phyloP scores from a whole-genome alignment of 148 eudicot species.

The Chenopodium album region DNA sequence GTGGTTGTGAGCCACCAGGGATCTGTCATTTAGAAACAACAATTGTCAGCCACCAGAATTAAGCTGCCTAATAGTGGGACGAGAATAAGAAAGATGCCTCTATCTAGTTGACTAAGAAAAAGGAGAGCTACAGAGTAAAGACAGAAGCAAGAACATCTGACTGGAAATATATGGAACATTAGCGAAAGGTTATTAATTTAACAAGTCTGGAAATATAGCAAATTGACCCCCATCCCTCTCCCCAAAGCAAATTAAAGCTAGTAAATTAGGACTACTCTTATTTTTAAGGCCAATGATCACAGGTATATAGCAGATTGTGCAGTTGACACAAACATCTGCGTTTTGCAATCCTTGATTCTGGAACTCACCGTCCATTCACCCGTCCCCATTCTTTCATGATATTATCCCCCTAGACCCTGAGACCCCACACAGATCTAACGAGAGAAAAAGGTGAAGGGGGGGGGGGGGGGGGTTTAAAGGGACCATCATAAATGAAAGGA shows the following conservation, averaged over 20 bases:
- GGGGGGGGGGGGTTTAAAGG: neutral
- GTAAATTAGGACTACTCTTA: neutral
- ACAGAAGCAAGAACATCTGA: neutral
- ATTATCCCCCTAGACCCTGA: neutral
- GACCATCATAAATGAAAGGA: neutral
- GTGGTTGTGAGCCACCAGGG: slow-evolving; percentile 37
- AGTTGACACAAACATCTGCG: neutral
- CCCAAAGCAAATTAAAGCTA: neutral
- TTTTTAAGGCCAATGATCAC: neutral
- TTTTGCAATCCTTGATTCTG: neutral
- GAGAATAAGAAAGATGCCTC: neutral
- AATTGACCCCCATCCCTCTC: neutral
- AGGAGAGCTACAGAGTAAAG: neutral
- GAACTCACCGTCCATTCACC: neutral
- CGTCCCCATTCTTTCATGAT: neutral
- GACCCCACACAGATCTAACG: too few relatives aligned
- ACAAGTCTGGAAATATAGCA: too few relatives aligned
- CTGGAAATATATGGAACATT: neutral
- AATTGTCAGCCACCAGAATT: slow-evolving; percentile 13
- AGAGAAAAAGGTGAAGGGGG: too few relatives aligned
- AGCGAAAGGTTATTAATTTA: neutral
- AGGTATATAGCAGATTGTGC: neutral
- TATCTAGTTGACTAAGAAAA: neutral
- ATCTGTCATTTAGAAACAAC: slow-evolving; percentile 39
- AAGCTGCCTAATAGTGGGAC: neutral